phyloP scores from a whole-genome alignment of 805 yeast species.

The Kockiozyma suomiensis region DNA sequence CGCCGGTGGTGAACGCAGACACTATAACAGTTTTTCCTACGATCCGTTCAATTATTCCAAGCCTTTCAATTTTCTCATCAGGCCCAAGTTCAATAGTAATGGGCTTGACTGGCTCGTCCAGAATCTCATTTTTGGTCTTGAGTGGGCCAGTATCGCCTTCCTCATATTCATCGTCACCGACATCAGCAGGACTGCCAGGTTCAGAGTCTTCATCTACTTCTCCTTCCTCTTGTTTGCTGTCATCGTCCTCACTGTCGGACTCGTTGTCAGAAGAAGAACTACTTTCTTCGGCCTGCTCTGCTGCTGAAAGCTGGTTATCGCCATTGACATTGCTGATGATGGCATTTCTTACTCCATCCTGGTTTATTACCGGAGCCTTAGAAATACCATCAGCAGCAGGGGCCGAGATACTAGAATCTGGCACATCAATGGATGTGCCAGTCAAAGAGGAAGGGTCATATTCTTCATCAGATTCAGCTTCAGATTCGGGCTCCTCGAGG shows the following conservation, averaged over 20 bases:
- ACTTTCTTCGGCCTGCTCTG: background rate
- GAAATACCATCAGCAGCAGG: background rate
- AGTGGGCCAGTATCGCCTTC: slow-evolving; percentile 60
- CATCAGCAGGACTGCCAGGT: background rate
- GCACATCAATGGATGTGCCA: background rate
- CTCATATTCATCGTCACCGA: slow-evolving; percentile 36
- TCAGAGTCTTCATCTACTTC: background rate
- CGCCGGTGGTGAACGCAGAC: slow-evolving; percentile 76
- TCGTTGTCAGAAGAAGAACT: background rate
- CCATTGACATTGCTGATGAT: background rate
- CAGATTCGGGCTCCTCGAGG: slow-evolving; percentile 6
- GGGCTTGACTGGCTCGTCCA: slow-evolving; percentile 65
- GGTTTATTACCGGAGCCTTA: background rate
- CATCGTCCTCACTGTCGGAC: slow-evolving; percentile 24
- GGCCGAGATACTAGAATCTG: background rate
- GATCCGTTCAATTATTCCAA: slow-evolving; percentile 69
- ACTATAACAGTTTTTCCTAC: slow-evolving; percentile 75
- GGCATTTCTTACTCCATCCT: background rate
- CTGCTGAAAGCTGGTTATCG: background rate
- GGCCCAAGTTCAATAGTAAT: slow-evolving; percentile 63
- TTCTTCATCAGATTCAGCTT: slow-evolving; percentile 1
- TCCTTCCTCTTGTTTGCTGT: slow-evolving; percentile 16
- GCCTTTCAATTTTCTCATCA: slow-evolving; percentile 65
- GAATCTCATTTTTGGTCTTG: slow-evolving; percentile 72
- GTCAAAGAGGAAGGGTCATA: background rate